These are phyloP conservation scores for Hyphopichia pseudoburtonii DNA, from an alignment of 1,139 yeast genomes.

Conservation along the genomic window DNA sequence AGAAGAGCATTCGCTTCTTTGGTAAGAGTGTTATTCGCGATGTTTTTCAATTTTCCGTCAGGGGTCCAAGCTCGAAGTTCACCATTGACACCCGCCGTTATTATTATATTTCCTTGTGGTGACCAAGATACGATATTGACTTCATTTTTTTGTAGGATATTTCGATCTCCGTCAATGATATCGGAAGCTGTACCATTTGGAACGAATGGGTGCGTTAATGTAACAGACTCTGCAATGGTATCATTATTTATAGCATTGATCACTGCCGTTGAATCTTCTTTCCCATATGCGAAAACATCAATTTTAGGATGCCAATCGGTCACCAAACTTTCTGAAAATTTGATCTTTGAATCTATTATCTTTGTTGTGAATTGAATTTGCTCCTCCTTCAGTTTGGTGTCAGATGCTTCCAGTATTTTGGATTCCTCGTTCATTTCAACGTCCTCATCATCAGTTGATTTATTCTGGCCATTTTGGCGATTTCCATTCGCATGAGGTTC, in stretches of 20 bases:
- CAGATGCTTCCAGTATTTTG: conserved; percentile 4
- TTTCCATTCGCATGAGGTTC: conserved; percentile 11
- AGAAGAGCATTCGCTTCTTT: conserved; percentile 7
- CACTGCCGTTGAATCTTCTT: conserved; percentile 32
- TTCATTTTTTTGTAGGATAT: conserved; percentile 17
- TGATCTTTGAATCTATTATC: conserved; percentile 19
- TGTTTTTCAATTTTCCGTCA: conserved; percentile 62
- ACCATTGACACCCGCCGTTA: conserved; percentile 62
- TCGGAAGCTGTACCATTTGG: conserved; percentile 4
- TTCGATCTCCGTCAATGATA: conserved; percentile 3
- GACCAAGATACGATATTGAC: conserved; percentile 60
- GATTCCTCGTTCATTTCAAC: conserved; percentile 16
- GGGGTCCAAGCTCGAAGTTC: conserved; percentile 70
- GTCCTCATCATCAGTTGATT: conserved; percentile 7
- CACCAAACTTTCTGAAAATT: conserved; percentile 29
- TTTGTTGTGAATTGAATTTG: conserved; percentile 21
- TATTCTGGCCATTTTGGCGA: neutral
- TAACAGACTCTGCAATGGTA: conserved; percentile 34
- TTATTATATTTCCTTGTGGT: conserved; percentile 54
- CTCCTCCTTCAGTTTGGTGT: conserved; percentile 5
- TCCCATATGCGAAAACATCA: conserved; percentile 41
- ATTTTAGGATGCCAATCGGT: conserved; percentile 43
- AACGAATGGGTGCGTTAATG: conserved; percentile 33
- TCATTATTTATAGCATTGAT: conserved; percentile 34
- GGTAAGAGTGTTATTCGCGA: conserved; percentile 25